Base-by-base conservation (phyloP, 1,284 basidiomycete genomes). In the Boletus mariae region DNA sequence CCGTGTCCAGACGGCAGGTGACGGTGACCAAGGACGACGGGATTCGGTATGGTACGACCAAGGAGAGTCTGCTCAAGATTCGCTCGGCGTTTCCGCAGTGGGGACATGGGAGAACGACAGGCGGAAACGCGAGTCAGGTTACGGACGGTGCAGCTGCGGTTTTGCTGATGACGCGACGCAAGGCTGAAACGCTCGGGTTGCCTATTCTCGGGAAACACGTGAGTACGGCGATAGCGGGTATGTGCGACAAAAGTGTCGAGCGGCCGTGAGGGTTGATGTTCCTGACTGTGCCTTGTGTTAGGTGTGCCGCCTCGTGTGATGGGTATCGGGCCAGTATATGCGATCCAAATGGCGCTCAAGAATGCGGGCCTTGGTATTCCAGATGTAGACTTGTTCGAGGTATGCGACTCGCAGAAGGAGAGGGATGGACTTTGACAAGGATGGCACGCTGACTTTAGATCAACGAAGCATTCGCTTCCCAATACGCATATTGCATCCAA, bases 381-480 rank as follows among this genome's bases (percentile, higher is more conserved):
- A 7, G 88, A 94, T 51, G 84, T 94, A 26, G 91, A 94, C 65
- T 65, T 94, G 29, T 94, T 83, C 60, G 92, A 93, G 80, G 88
- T 83, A 59, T 44, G 72, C 52, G 6, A 34, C 26, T 26, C 8
- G 9, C 28, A n/a, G 23, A 13, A 7, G n/a, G 26, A 23, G 23
- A 15, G 12, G 26, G 25, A 12, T 31, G 6, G 29, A 11, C 11
- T 2, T 11, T 12, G 3, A 25, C 17, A 12, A 41, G 5, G 35
- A 35, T n/a, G 5, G 25, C 15, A 37, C 11, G 11, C 23, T 31
- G 29, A 31, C 29, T 12, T 2, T 26, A 91, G 87, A 87, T 93
- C 65, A 98, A 98, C 71, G 94, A 97, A 70, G 92, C 92, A 1
- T 94, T 94, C 61, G 90, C 92, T 9, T 93, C 90, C 0, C 91